Percentiles rank a stretch among this genome's conserved stretches.
Evolutionary conservation across 306 rosid genomes (phyloP).

Genomic region (Adenanthera pavonina): DNA sequence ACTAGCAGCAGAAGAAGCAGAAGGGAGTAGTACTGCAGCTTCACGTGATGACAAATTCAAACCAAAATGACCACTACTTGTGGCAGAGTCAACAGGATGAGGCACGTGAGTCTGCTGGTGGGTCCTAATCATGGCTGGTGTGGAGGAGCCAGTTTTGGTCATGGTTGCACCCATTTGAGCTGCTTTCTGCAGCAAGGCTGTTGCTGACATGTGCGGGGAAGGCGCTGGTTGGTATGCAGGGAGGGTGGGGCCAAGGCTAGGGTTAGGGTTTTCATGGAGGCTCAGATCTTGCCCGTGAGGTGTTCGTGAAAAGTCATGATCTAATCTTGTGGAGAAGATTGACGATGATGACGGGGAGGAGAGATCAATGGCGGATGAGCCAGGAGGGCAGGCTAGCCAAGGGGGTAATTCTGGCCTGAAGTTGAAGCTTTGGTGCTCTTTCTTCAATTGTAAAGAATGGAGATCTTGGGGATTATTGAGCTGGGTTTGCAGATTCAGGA

Average conservation of each 20-base stretch:
- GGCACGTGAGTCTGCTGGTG: conserved; percentile 72
- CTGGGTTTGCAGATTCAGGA: conserved; percentile 52
- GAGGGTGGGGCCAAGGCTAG: conserved; percentile 54
- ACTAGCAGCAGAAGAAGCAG: conserved; percentile 12
- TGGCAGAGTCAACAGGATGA: conserved; percentile 30
- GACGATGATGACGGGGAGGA: not conserved
- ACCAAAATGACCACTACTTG: conserved; percentile 41
- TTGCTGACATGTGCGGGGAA: conserved; percentile 94
- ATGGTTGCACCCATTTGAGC: conserved; percentile 96
- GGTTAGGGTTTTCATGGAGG: conserved; percentile 69
- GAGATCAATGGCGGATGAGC: conserved; percentile 44
- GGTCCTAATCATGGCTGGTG: conserved; percentile 54
- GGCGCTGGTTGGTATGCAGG: conserved; percentile 56
- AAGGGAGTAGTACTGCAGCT: not conserved
- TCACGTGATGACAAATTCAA: conserved; percentile 69
- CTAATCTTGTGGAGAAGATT: conserved; percentile 38
- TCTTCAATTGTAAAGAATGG: conserved; percentile 58
- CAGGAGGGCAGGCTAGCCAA: conserved; percentile 54
- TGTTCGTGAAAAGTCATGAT: conserved; percentile 25
- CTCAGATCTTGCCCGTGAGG: conserved; percentile 25
- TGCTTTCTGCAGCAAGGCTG: conserved; percentile 97
- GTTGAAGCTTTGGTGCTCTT: conserved; percentile 59
- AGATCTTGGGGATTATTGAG: conserved; percentile 45
- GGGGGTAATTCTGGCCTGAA: conserved; percentile 67
- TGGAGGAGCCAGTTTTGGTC: conserved; percentile 48